Conservation (phyloP, 73 alveolate species). For the Blepharisma japonicum region DNA sequence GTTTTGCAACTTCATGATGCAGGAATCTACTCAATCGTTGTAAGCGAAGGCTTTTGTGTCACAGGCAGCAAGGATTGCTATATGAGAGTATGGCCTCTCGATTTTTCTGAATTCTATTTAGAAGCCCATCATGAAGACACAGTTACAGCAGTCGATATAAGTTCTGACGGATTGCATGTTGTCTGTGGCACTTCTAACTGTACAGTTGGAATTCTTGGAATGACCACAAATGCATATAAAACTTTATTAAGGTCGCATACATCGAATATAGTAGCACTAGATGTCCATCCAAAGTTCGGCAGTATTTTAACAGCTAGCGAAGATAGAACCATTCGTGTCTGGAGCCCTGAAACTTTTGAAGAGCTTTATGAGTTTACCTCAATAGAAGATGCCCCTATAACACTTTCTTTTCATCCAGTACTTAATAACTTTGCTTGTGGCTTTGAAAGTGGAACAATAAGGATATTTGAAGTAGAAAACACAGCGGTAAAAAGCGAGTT, state of each 20-base stretch:
- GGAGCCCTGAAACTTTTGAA: constrained; percentile 52
- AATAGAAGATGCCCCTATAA: constrained; percentile 46
- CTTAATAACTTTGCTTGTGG: constrained; percentile 62
- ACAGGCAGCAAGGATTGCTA: constrained; percentile 84
- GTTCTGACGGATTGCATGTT: constrained; percentile 80
- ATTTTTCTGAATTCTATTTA: constrained; percentile 81
- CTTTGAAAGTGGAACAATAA: constrained; percentile 55
- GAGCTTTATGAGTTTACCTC: constrained; percentile 60
- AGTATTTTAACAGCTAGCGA: constrained; percentile 49
- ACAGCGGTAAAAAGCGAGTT: constrained; percentile 57
- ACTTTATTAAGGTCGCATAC: constrained; percentile 87
- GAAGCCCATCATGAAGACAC: constrained; percentile 93
- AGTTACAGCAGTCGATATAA: constrained; percentile 79
- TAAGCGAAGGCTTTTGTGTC: constrained; percentile 90
- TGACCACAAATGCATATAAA: constrained; percentile 68
- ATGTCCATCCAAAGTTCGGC: constrained; percentile 37
- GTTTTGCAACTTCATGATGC: constrained; percentile 77
- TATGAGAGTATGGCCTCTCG: constrained; percentile 90
- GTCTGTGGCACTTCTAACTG: constrained; percentile 87
- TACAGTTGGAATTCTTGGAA: constrained; percentile 76
- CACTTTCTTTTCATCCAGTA: constrained; percentile 55
- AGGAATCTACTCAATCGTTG: constrained; percentile 71
- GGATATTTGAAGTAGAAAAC: constrained; percentile 59
- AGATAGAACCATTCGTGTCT: constrained; percentile 62
- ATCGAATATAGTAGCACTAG: constrained; percentile 48